Conservation (phyloP, 805 yeast species). For the Scheffersomyces ergatensis region DNA sequence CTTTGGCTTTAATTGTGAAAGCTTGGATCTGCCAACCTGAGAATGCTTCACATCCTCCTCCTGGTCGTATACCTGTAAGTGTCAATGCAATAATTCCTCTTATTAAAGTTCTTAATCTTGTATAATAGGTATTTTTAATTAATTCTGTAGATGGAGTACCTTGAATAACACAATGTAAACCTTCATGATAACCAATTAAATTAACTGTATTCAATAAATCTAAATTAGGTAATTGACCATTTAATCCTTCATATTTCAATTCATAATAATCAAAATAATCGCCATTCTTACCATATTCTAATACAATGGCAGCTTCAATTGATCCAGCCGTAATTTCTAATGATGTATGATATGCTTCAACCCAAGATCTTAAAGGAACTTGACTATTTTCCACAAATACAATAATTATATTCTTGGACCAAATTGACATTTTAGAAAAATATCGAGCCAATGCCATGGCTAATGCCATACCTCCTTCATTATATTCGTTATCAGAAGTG, state of each 20-base stretch:
- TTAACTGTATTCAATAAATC: conserved; percentile 84
- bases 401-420: conserved; percentile 92
- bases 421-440: conserved; percentile 81
- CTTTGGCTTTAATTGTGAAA: conserved; percentile 70
- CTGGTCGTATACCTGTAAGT: conserved; percentile 61
- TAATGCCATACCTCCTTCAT: conserved; percentile 79
- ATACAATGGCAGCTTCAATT: conserved; percentile 82
- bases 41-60: conserved; percentile 76
- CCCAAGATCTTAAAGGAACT: conserved; percentile 79
- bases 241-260: conserved; percentile 78
- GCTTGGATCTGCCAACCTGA: conserved; percentile 97
- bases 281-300: conserved; percentile 67
- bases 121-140: conserved; percentile 45
- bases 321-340: conserved; percentile 90
- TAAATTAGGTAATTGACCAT: conserved; percentile 93
- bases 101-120: conserved; percentile 57
- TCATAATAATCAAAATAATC: conserved; percentile 78
- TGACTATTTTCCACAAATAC: conserved; percentile 77
- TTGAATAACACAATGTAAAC: conserved; percentile 67
- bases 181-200: conserved; percentile 73
- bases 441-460: conserved; percentile 73
- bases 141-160: conserved; percentile 48
- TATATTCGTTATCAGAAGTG: conserved; percentile 60
- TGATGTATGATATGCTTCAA: conserved; percentile 84
- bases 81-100: conserved; percentile 70